Evolutionary conservation across 345 rosid genomes (phyloP), one percentile per base, ranked within the genome.

Genomic region (Syzygium jambos): DNA sequence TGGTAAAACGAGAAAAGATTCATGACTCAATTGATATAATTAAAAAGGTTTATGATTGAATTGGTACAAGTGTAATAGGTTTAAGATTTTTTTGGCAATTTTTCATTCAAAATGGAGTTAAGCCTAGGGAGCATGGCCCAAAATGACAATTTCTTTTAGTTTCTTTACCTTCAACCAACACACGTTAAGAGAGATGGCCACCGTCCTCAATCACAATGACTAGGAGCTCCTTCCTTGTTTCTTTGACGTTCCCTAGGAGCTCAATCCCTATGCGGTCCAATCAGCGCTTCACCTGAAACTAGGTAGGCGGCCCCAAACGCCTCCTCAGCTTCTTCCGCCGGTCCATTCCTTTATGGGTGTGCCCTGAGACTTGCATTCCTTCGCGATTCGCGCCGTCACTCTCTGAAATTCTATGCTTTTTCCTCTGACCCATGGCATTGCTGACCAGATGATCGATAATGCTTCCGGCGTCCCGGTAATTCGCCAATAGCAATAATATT

Each of bases 271-370:
- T 46, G 90, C 92, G 12, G 94, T 95, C 88, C 93, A 91, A 54
- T 93, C 94, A 2, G 92, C 93, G 88, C 68, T 97, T 84, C 90
- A 87, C 78, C 87, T n/a, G 91, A 21, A 92, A 85, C 89, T 90
- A 85, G 78, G 93, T 89, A 51, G 86, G 63, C 85, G 93, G 95
- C 59, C 97, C 96, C 2, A 63, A 52, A 41, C 93, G 86, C 89
- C 95, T 97, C 12, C 73, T 93, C 27, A 85, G 88, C 86, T 96
- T 97, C 93, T 95, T 96, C 89, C 86, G 89, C 43, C 93, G 93
- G 97, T 90, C 92, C 85, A 88, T 61, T 86, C 90, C 61, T 87
- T 86, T 51, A 54, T 90, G 87, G 90, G 92, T 3, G 73, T 85
- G 49, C 90, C 91, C 65, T 95, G 88, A 63, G 92, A 91, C 55